Evolutionary conservation across 2,329 filamentous ascomycete species (phyloP), one percentile per base, ranked within the genome.

Genomic region (Aspergillus floridensis): DNA sequence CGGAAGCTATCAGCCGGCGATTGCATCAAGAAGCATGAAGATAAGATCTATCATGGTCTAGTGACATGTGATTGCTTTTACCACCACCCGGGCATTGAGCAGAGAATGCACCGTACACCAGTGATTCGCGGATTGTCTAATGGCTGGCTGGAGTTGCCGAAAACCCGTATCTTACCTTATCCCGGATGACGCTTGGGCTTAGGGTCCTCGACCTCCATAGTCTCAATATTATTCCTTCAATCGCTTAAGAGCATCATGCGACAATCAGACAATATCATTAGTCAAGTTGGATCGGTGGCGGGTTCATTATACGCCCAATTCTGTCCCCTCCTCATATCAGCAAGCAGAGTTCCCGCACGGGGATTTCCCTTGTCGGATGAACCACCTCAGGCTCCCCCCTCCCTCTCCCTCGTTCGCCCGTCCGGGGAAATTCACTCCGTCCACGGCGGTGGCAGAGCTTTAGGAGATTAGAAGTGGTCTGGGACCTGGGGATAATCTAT

Each of bases 121-220:
- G 22, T 31, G 32, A 29, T 19, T 31, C 44, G 44, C 16, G 41
- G 38, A 16, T 53, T 19, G 47, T 46, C 49, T 53, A 49, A 53
- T 32, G 53, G 59, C 53, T 54, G 53, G 57, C 41, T 47, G 29
- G 49, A 47, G 48, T 57, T 61, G 44, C 63, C 57, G 59, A 58
- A 44, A 22, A 44, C 16, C 59, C 47, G 59, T 60, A 61, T 61
- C 59, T 59, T 63, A 60, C 61, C 57, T 59, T 59, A 59, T 61
- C 61, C 61, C 41, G 32, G 31, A 31, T 47, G 26, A 29, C 47
- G 38, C 32, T 44, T 24, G 51, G 32, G 16, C 22, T 41, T 31
- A 21, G 31, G 22, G 22, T 22, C 10, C 29, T 38, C 19, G 49
- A n/a, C 35, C 21, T 41, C 22, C 26, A 53, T 19, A 26, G 51